Conservation (phyloP, 1,284 basidiomycete species). For the Cryptococcus neoformans region DNA sequence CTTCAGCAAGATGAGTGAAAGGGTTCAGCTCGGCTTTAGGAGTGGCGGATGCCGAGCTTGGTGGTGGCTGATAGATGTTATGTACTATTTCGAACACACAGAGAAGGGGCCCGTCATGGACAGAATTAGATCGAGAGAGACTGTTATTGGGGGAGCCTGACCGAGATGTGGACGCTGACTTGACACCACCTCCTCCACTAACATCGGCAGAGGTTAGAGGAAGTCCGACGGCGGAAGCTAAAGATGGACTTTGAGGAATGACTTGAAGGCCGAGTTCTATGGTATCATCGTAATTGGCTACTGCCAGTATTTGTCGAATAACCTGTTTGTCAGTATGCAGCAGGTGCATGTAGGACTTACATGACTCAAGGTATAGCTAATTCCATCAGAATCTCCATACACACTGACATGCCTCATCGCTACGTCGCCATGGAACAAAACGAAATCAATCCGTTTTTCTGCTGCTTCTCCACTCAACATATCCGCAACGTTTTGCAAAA, state of each 20-base stretch:
- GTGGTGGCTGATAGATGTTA: conserved; percentile 29
- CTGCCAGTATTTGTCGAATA: conserved; percentile 73
- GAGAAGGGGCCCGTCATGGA: conserved; percentile 27
- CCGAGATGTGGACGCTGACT: conserved; percentile 11
- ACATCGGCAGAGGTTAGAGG: conserved; percentile 28
- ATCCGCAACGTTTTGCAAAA: conserved; percentile 75
- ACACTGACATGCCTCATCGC: conserved; percentile 79
- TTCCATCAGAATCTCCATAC: conserved; percentile 75
- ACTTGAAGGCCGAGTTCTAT: conserved; percentile 83
- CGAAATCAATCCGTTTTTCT: conserved; percentile 76
- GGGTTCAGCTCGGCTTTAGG: conserved; percentile 44
- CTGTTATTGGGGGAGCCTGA: conserved; percentile 20
- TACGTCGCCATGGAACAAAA: conserved; percentile 81
- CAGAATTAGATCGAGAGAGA: conserved; percentile 9
- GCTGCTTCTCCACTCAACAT: conserved; percentile 79
- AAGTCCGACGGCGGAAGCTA: conserved; percentile 31
- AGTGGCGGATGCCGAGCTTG: conserved; percentile 31
- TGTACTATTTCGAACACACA: conserved; percentile 62
- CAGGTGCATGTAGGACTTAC: conserved; percentile 55
- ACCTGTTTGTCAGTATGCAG: conserved; percentile 56
- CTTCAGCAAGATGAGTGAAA: conserved; percentile 35
- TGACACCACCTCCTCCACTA: conserved; percentile 4
- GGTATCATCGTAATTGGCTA: conserved; percentile 68
- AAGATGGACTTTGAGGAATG: conserved; percentile 46
- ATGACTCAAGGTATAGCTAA: conserved; percentile 75